Conservation (phyloP, 805 yeast genomes). For the Lipomyces spencermartinsiae region DNA sequence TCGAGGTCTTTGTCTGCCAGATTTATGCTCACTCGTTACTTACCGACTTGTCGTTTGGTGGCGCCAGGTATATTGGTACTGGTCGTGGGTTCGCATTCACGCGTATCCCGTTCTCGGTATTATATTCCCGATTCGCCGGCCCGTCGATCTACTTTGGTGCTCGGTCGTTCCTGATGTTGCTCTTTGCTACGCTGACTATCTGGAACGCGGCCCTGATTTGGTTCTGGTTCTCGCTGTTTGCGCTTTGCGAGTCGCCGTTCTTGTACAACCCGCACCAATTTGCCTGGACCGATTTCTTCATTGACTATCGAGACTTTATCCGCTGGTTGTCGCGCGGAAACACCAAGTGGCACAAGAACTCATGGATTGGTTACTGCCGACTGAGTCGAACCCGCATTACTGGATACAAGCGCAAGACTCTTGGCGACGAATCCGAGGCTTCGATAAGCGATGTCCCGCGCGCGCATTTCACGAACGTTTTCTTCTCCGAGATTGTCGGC, state of each 20-base stretch:
- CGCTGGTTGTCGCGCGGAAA: conserved; percentile 88
- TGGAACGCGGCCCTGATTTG: conserved; percentile 95
- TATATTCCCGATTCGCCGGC: conserved; percentile 78
- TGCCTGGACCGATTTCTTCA: conserved; percentile 92
- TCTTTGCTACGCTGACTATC: conserved; percentile 79
- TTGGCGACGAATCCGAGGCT: conserved; percentile 71
- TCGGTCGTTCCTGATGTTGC: conserved; percentile 66
- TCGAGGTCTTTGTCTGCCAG: conserved; percentile 95
- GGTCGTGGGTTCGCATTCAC: conserved; percentile 94
- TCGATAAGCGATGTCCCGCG: conserved; percentile 70
- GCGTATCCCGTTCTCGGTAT: conserved; percentile 69
- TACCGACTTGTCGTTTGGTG: conserved; percentile 83
- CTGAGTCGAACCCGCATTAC: conserved; percentile 85
- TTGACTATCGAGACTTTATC: conserved; percentile 93
- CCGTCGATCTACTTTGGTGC: conserved; percentile 82
- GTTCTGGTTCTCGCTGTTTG: conserved; percentile 95
- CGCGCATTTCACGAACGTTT: conserved; percentile 77
- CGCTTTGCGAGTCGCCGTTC: conserved; percentile 91
- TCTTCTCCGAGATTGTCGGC: conserved; percentile 79
- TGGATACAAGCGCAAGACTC: conserved; percentile 80
- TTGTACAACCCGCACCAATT: conserved; percentile 98
- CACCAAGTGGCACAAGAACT: conserved; percentile 64
- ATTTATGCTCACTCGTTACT: conserved; percentile 81
- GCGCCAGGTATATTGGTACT: conserved; percentile 89
- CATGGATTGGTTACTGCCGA: conserved; percentile 82